A percentile compares a stretch with the other conserved stretches of the same genome.
These are phyloP conservation scores for Acidiella bohemica DNA, from an alignment of 495 filamentous ascomycete genomes.

Conservation along the genomic window DNA sequence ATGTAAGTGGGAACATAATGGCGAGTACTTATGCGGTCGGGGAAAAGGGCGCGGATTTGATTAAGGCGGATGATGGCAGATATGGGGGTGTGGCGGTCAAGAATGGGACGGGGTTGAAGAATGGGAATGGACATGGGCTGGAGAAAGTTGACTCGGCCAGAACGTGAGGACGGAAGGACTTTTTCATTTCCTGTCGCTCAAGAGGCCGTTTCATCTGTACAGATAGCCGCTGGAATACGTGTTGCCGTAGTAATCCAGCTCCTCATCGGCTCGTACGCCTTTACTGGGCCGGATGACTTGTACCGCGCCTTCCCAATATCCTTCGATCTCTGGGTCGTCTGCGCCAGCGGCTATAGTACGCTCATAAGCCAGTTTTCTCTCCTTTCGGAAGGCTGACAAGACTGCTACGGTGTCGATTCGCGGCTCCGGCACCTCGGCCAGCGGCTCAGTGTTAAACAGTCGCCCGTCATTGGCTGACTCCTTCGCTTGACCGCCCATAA, in stretches of 20 bases:
- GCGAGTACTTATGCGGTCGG: constrained; percentile 19
- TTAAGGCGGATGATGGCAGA: constrained; percentile 18
- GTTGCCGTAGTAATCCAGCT: constrained; percentile 18
- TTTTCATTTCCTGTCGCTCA: too few relatives aligned
- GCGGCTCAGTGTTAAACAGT: neutral
- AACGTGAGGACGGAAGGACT: too few relatives aligned
- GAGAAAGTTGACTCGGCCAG: neutral
- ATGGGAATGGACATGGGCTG: too few relatives aligned
- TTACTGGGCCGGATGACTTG: constrained; percentile 12
- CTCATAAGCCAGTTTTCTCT: constrained; percentile 12
- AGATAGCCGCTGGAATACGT: constrained; percentile 5
- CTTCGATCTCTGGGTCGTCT: constrained; percentile 9
- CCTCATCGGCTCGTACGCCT: constrained; percentile 9
- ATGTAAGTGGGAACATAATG: constrained; percentile 22
- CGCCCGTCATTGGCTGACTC: neutral
- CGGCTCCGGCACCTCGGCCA: neutral
- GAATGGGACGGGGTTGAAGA: too few relatives aligned
- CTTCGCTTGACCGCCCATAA: constrained; percentile 4
- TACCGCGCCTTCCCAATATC: constrained; percentile 16
- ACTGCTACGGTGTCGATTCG: constrained; percentile 13
- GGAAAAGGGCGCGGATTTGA: constrained; percentile 20
- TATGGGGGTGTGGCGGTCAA: too few relatives aligned
- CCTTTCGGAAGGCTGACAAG: constrained; percentile 15
- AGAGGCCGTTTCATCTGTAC: constrained; percentile 8
- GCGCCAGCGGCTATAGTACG: constrained; percentile 7